Percentiles rank a stretch among this genome's conserved stretches.
Conservation (phyloP, 108 stramenopile genomes). For the Nannochloropsis granulata region DNA sequence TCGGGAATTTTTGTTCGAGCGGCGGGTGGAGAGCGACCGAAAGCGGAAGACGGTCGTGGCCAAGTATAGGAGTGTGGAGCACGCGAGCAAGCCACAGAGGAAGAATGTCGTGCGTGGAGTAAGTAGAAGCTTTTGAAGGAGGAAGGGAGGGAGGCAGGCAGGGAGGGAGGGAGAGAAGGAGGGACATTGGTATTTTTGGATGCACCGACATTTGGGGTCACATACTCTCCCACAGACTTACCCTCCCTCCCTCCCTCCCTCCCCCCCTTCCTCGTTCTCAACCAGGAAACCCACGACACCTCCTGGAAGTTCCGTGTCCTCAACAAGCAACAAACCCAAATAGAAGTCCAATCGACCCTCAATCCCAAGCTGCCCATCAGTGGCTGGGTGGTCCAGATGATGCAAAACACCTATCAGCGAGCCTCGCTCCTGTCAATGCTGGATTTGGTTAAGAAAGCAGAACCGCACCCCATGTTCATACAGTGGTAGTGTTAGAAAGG, state of each 20-base stretch:
- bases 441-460: neutral
- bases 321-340: neutral
- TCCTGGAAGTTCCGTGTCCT: neutral
- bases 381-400: neutral
- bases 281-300: neutral
- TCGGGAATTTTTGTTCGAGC: neutral
- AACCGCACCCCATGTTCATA: neutral
- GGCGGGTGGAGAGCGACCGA: neutral
- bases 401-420: neutral
- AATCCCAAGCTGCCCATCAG: neutral
- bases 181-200: neutral
- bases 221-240: no score
- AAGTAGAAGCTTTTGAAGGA: neutral
- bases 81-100: neutral
- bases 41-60: neutral
- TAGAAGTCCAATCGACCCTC: neutral
- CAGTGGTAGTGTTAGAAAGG: neutral
- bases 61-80: neutral
- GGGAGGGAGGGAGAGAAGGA: neutral
- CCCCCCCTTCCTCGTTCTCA: no score
- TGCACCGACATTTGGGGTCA: no score
- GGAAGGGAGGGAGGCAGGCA: neutral
- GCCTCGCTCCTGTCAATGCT: neutral
- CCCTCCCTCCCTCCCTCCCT: no score
- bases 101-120: neutral